These are phyloP conservation scores for Ganoderma lingzhi DNA, from an alignment of 1,284 basidiomycete genomes.

Conservation along the genomic window DNA sequence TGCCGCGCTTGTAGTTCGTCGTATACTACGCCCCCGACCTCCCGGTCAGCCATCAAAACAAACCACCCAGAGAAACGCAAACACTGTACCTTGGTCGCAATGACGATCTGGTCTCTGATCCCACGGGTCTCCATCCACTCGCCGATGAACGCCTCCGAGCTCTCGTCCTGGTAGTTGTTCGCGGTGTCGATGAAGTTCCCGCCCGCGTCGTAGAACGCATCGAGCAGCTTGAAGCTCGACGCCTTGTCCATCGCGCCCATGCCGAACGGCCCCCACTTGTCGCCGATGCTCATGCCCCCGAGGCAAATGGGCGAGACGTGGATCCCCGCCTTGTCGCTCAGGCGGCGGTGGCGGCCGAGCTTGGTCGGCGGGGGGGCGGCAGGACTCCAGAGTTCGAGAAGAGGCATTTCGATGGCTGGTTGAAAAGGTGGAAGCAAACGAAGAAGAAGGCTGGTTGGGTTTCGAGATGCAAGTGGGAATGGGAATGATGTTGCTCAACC, in stretches of 20 bases:
- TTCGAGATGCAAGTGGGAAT: background rate
- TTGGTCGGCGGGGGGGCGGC: slow-evolving; percentile 6
- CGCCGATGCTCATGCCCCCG: slow-evolving; percentile 58
- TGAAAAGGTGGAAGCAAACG: background rate
- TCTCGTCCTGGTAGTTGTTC: slow-evolving; percentile 47
- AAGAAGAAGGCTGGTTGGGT: background rate
- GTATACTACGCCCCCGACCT: slow-evolving; percentile 18
- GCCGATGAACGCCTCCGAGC: slow-evolving; percentile 62
- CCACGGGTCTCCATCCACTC: slow-evolving; percentile 62
- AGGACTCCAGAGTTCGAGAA: background rate
- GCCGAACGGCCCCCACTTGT: slow-evolving; percentile 46
- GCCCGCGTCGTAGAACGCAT: slow-evolving; percentile 55
- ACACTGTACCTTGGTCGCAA: slow-evolving; percentile 57
- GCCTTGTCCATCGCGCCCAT: slow-evolving; percentile 48
- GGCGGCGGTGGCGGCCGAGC: slow-evolving; percentile 52
- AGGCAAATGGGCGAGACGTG: slow-evolving; percentile 57
- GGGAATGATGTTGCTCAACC: background rate
- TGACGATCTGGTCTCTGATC: slow-evolving; percentile 61
- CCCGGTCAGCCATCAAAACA: background rate
- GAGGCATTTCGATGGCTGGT: slow-evolving; percentile 2
- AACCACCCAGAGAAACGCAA: too few relatives aligned
- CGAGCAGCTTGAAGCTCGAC: slow-evolving; percentile 52
- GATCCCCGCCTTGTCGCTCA: slow-evolving; percentile 46
- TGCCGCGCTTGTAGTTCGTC: slow-evolving; percentile 35
- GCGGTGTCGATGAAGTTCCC: slow-evolving; percentile 67